Evolutionary conservation across 805 yeast species (phyloP).

Genomic region (Scheffersomyces coipomensis): DNA sequence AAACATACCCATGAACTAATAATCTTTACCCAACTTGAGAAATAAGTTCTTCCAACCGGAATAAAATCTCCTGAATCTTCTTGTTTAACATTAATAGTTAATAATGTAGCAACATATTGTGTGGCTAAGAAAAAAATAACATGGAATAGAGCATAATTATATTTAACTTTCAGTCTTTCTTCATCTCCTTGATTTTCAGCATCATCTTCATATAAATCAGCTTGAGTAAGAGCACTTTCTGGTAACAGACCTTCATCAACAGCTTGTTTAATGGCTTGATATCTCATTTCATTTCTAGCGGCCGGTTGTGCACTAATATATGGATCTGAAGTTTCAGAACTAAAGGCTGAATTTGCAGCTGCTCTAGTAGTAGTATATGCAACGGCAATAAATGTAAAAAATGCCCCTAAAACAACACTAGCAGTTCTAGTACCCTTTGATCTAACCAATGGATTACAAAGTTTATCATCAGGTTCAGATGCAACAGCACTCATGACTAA

Average conservation of each 20-base stretch:
- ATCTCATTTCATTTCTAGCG: constrained; percentile 70
- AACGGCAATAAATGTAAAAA: constrained; percentile 90
- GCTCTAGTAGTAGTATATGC: constrained; percentile 98
- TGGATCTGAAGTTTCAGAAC: constrained; percentile 41
- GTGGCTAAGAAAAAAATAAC: constrained; percentile 91
- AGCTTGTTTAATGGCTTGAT: constrained; percentile 87
- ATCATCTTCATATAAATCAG: constrained; percentile 54
- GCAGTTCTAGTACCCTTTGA: constrained; percentile 88
- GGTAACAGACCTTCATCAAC: constrained; percentile 96
- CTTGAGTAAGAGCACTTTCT: constrained; percentile 80
- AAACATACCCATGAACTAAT: constrained; percentile 92
- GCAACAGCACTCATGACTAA: constrained; percentile 89
- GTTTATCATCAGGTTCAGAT: constrained; percentile 91
- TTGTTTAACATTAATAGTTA: constrained; percentile 86
- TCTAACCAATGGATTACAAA: constrained; percentile 89
- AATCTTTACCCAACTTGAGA: constrained; percentile 92
- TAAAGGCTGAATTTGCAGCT: constrained; percentile 62
- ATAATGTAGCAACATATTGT: constrained; percentile 90
- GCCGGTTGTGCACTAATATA: constrained; percentile 46
- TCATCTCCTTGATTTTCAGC: constrained; percentile 53
- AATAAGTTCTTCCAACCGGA: constrained; percentile 96
- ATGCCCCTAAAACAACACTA: constrained; percentile 83
- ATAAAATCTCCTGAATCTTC: constrained; percentile 85
- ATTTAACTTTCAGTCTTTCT: constrained; percentile 62
- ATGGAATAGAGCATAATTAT: constrained; percentile 87